These are phyloP conservation scores for Talaromyces sp. DNA, from an alignment of 2,329 filamentous ascomycete species.

Conservation along the genomic window DNA sequence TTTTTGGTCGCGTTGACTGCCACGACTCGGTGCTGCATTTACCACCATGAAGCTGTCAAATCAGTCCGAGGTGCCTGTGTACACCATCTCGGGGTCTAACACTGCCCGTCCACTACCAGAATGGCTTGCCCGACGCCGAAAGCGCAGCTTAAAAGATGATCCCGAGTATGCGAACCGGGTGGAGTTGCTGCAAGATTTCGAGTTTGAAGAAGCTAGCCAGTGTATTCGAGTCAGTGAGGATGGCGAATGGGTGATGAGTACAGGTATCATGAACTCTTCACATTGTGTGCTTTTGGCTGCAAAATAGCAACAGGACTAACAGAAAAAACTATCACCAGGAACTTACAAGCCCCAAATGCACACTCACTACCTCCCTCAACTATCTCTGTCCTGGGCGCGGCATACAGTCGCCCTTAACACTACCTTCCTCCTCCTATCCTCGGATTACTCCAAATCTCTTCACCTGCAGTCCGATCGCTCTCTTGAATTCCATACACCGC, in stretches of 20 bases:
- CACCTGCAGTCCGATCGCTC: conserved; percentile 90
- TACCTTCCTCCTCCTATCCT: conserved; percentile 83
- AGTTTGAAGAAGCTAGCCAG: conserved; percentile 92
- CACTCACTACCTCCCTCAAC: conserved; percentile 89
- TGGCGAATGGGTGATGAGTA: conserved; percentile 96
- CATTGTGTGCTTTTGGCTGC: too few species aligned
- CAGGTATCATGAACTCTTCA: conserved; percentile 57
- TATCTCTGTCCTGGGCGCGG: conserved; percentile 89
- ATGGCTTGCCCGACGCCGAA: conserved; percentile 88
- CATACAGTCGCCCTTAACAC: conserved; percentile 92
- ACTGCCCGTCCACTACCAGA: conserved; percentile 87
- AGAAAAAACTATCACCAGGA: conserved; percentile 40
- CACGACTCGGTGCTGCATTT: conserved; percentile 7
- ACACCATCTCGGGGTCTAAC: conserved; percentile 90
- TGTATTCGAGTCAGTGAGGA: conserved; percentile 91
- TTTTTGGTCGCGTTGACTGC: conserved; percentile 19
- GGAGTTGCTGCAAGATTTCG: conserved; percentile 94
- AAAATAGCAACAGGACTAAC: background rate
- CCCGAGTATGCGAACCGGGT: conserved; percentile 90
- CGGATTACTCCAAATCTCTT: conserved; percentile 90
- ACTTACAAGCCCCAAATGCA: conserved; percentile 84
- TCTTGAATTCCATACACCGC: conserved; percentile 89
- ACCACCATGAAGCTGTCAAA: conserved; percentile 56
- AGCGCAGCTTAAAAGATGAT: conserved; percentile 89
- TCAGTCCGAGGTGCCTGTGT: conserved; percentile 82